Evolutionary conservation across 2,329 filamentous ascomycete genomes (phyloP).

Genomic region (Podosphaera aphanis): DNA sequence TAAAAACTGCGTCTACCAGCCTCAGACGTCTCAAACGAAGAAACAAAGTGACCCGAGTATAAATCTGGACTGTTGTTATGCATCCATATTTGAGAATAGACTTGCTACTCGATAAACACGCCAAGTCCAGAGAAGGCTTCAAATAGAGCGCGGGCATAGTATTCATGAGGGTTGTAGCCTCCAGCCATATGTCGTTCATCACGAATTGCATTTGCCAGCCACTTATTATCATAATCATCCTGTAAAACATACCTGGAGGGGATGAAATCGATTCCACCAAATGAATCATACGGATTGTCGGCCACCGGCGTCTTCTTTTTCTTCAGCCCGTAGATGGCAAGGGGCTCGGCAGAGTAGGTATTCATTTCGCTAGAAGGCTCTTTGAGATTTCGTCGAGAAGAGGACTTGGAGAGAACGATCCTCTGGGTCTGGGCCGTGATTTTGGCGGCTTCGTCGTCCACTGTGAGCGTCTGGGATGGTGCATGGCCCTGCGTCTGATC

Average conservation of each 20-base stretch:
- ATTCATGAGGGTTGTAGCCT: slow-evolving; percentile 66
- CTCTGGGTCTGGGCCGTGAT: slow-evolving; percentile 29
- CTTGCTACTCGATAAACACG: slow-evolving; percentile 52
- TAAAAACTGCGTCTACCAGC: no score
- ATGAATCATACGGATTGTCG: slow-evolving; percentile 69
- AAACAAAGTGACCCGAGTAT: no score
- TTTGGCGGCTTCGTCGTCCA: slow-evolving; percentile 34
- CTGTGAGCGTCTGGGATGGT: slow-evolving; percentile 42
- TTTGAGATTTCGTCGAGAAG: slow-evolving; percentile 25
- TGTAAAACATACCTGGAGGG: slow-evolving; percentile 48
- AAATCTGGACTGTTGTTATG: neutral
- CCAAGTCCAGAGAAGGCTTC: slow-evolving; percentile 80
- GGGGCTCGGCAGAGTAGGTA: slow-evolving; percentile 11
- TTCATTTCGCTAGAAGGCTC: slow-evolving; percentile 7
- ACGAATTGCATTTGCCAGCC: slow-evolving; percentile 41
- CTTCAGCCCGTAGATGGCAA: slow-evolving; percentile 64
- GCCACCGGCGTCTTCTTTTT: slow-evolving; percentile 33
- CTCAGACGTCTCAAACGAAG: no score
- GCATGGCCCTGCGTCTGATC: slow-evolving; percentile 44
- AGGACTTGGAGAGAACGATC: slow-evolving; percentile 51
- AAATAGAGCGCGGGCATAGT: slow-evolving; percentile 56
- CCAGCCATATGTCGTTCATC: slow-evolving; percentile 48
- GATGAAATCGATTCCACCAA: slow-evolving; percentile 48
- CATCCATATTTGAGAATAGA: neutral
- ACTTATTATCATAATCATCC: slow-evolving; percentile 50